These are phyloP conservation scores for Trichosporon sp. DNA, from an alignment of 1,284 basidiomycete genomes.

Conservation along the genomic window DNA sequence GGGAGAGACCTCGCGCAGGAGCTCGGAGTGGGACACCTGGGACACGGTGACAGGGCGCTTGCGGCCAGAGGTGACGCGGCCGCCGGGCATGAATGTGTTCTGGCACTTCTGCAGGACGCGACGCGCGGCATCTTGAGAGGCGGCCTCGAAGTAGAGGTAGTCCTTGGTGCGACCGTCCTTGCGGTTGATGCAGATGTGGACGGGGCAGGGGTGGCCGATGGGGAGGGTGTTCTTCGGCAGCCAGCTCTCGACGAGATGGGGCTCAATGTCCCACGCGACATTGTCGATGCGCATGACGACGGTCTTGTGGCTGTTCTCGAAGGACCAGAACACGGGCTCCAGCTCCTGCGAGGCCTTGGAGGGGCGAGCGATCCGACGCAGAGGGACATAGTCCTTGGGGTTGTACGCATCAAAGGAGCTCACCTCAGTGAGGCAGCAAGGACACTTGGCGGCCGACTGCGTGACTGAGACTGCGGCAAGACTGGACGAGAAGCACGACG, in stretches of 20 bases:
- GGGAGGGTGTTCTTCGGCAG: constrained; percentile 40
- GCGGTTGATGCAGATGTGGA: constrained; percentile 48
- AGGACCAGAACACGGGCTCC: neutral
- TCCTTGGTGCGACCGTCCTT: constrained; percentile 48
- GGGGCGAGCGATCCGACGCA: constrained; percentile 1
- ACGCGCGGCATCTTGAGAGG: constrained; percentile 33
- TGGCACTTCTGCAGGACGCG: constrained; percentile 42
- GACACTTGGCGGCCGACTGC: constrained; percentile 30
- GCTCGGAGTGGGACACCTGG: constrained; percentile 34
- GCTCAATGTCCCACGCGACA: constrained; percentile 49
- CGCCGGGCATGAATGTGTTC: constrained; percentile 42
- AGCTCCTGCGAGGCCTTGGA: neutral
- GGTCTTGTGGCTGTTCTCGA: constrained; percentile 9
- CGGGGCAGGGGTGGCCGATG: constrained; percentile 29
- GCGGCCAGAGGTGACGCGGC: constrained; percentile 29
- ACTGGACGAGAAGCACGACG: constrained; percentile 37
- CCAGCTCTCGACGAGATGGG: constrained; percentile 38
- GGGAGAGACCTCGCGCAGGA: constrained; percentile 38
- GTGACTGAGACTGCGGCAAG: constrained; percentile 37
- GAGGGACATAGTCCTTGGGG: neutral
- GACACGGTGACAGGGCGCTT: constrained; percentile 47
- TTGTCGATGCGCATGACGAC: constrained; percentile 48
- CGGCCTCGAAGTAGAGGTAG: constrained; percentile 49
- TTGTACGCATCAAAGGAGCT: constrained; percentile 21
- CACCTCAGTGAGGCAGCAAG: constrained; percentile 28